Base-by-base conservation (phyloP, 2,329 filamentous ascomycete species). In the Aspergillus brunneoviolaceus region DNA sequence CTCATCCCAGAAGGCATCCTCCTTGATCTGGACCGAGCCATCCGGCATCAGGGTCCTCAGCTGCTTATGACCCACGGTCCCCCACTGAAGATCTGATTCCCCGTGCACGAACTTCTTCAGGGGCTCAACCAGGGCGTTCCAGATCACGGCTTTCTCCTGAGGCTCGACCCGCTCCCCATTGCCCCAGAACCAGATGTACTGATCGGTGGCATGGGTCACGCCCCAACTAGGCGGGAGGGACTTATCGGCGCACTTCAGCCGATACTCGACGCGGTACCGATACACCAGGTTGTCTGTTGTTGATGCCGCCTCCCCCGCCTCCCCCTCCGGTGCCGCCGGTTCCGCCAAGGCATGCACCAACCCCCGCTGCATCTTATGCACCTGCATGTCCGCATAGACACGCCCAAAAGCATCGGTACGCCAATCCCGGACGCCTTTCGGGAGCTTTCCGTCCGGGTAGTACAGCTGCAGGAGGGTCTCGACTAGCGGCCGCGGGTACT, bases 151-250 rank as follows among this genome's bases (percentile, higher is more conserved):
- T 67, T 83, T 82, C 69, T 86, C 84, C 9, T 69, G 63, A 0
- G 68, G 67, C 6, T 70, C 75, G 55, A 85, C 59, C 0, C 65
- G 60, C 4, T 71, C 72, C 1, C 79, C 80, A 63, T 81, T 78
- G 0, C 84, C 84, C 78, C 79, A 85, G 59, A 85, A 83, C 84
- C 84, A 86, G 31, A 85, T 79, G 5, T 76, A 72, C 66, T 81
- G 76, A 62, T 86, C 84, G 0, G 81, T 81, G 0, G 77, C 77
- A 66, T 86, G 84, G 16, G 83, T 85, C 2, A 82, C 82, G 2
- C 81, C 82, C 79, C 81, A 85, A 47, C 77, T 73, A 1, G 69
- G 70, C 1, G 82, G 82, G 10, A 79, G 66, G 3, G 65, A 63
- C 5, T 65, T 62, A 50, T 81, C 79, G 3, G 79, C 77, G 60